Evolutionary conservation across 345 rosid species (phyloP), one percentile per base, ranked within the genome.

Genomic region (Ceriops tagal): DNA sequence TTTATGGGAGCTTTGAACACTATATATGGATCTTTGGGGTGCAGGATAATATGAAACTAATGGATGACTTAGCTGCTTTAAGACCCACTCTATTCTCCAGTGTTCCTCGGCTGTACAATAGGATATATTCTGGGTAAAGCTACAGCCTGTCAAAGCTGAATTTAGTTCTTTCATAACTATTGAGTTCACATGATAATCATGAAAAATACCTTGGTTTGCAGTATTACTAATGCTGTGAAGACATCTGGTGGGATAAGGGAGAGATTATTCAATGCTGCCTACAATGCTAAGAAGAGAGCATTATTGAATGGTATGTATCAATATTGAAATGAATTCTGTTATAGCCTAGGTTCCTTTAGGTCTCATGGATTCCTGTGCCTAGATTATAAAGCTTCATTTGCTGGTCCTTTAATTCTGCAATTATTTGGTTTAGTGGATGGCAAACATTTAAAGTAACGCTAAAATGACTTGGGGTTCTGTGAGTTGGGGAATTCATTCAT

Each of bases 221-320:
- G 99, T 64, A 84, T 95, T 69, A 84, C 63, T 8, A 92, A 83
- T 79, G 92, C 97, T 56, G 99, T 55, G 28, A 87, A 86, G 81
- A 49, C 88, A 51, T 90, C 98, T 67, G 98, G 99, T 74, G 85
- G 80, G 24, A 72, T 95, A 63, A 90, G 73, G 83, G 89, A 92
- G 85, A 92, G 83, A 70, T 80, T 95, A 53, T 95, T 95, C 72
- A 95, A 90, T 86, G 90, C 84, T 70, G 99, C 99, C 64, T 95
- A 92, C 78, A 92, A 90, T 75, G 89, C 99, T 62, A 95, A 95
- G 85, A 95, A 90, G 85, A 92, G 86, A 77, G 99, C 99, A 19
- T 56, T 95, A 21, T 57, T 88, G 80, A 95, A 86, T 74, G 99
- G 99, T 92, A 81, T 74, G 67, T 58, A 62, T 39, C 68, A 64